Conservation (phyloP, 2,329 filamentous ascomycete genomes). For the Cercospora citrullina region DNA sequence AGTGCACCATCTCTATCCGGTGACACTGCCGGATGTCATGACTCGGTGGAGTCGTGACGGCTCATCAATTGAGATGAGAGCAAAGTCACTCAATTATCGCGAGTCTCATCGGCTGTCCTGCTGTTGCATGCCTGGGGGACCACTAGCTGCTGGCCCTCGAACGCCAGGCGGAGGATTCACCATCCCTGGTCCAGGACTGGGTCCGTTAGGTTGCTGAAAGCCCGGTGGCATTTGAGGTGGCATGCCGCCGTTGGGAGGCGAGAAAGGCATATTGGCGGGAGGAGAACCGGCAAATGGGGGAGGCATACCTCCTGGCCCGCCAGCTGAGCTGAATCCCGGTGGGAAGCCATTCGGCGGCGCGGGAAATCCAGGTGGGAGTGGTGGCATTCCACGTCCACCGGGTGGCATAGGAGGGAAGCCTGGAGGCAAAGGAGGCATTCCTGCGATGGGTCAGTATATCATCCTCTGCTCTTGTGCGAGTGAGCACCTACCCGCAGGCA, state of each 20-base stretch:
- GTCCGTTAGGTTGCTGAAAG: conserved; percentile 24
- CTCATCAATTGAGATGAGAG: not conserved
- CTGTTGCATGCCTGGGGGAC: conserved; percentile 15
- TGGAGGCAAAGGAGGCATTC: conserved; percentile 30
- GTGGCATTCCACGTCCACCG: conserved; percentile 32
- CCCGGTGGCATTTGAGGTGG: conserved; percentile 23
- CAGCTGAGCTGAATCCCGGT: conserved; percentile 39
- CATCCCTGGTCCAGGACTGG: conserved; percentile 21
- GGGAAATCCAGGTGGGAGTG: conserved; percentile 41
- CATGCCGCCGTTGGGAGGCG: conserved; percentile 37
- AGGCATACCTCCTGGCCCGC: conserved; percentile 21
- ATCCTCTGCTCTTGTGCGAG: not conserved
- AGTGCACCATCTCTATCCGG: not conserved
- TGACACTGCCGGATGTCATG: not conserved
- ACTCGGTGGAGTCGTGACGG: not conserved
- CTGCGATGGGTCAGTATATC: conserved; percentile 17
- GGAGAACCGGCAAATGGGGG: conserved; percentile 37
- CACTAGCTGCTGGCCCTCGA: conserved; percentile 21
- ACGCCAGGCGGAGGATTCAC: conserved; percentile 26
- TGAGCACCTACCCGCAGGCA: conserved; percentile 27
- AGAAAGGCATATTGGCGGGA: conserved; percentile 33
- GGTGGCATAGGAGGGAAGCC: conserved; percentile 28
- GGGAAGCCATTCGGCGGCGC: conserved; percentile 42
- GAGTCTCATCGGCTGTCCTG: conserved; percentile 10
- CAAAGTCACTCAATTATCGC: not conserved